A percentile compares a stretch with the other conserved stretches of the same genome.
Evolutionary conservation across 2,329 filamentous ascomycete genomes (phyloP).

Genomic region (Aspergillus versicolor): DNA sequence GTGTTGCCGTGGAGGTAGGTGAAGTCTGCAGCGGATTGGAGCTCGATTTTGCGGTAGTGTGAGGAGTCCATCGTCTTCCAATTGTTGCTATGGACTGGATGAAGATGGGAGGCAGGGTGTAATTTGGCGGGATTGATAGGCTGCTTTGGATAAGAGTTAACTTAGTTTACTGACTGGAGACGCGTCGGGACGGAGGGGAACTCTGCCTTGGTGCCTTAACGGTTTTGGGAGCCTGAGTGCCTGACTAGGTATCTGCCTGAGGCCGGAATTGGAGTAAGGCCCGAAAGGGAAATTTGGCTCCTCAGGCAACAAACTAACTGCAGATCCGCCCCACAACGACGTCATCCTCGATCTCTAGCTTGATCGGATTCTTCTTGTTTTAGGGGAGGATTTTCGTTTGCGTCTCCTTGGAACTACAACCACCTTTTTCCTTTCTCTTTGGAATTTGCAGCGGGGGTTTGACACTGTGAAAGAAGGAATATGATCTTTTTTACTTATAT

Average conservation of each 20-base stretch:
- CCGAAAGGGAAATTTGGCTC: neutral
- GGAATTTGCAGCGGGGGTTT: neutral
- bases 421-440: neutral
- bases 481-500: neutral
- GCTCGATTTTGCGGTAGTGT: constrained; percentile 51
- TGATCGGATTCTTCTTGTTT: constrained; percentile 5
- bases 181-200: neutral
- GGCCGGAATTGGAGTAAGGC: too few relatives aligned
- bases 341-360: constrained; percentile 19
- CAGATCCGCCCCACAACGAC: constrained; percentile 19
- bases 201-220: neutral
- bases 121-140: neutral
- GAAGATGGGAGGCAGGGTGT: neutral
- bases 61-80: constrained; percentile 26
- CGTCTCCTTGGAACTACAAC: neutral
- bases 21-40: constrained; percentile 51
- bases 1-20: constrained; percentile 50
- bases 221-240: neutral
- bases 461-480: neutral
- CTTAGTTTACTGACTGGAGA: neutral
- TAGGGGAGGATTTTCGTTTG: neutral
- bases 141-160: neutral
- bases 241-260: too few relatives aligned
- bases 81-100: neutral
- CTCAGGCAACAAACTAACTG: constrained; percentile 13